Base-by-base conservation (phyloP, 1,284 basidiomycete species). In the Trichosporon asahii region DNA sequence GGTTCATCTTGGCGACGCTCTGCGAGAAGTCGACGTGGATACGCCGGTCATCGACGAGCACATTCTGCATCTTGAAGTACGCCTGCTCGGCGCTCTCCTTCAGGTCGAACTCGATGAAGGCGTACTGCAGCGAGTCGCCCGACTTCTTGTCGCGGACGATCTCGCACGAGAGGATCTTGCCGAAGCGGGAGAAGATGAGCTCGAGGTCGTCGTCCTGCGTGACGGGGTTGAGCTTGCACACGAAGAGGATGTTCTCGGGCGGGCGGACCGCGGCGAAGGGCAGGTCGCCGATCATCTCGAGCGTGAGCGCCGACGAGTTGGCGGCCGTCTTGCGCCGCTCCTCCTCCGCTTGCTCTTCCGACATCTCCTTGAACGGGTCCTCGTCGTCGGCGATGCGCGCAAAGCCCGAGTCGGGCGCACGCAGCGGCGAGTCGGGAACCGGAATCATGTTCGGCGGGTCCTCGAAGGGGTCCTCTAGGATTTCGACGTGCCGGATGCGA, bases 51-150 rank as follows among this genome's bases (percentile, higher is more conserved):
- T 99, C 96, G n/a, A 99, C 92, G 8, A 99, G 86, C 0, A 99
- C 96, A 78, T 98, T 98, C 82, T 99, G 96, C 96, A 99, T 99
- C 84, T 98, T 99, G 86, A 98, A 95, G 83, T 99, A 99, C 15
- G 94, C 96, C 90, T 94, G 90, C 81, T 99, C 96, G 1, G 96
- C 95, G 55, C 94, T 90, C 70, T 94, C 92, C 64, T 90, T 86
- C 81, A 92, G 91, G 80, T 97, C 95, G 84, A 98, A 99, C 84
- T 99, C 97, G 78, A 99, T 95, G 79, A 99, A 99, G 1, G 97
- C 96, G 81, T 99, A 99, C 81, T 99, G 96, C 71, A 99, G 84
- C 55, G 91, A 94, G 82, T 99, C 97, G 0, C 96, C 95, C 5
- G 94, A 95, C 83, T 90, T 92, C 82, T 95, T 95, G 82, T 99